phyloP scores from a whole-genome alignment of 1,284 basidiomycete genomes.

The Omphalotus olearius region DNA sequence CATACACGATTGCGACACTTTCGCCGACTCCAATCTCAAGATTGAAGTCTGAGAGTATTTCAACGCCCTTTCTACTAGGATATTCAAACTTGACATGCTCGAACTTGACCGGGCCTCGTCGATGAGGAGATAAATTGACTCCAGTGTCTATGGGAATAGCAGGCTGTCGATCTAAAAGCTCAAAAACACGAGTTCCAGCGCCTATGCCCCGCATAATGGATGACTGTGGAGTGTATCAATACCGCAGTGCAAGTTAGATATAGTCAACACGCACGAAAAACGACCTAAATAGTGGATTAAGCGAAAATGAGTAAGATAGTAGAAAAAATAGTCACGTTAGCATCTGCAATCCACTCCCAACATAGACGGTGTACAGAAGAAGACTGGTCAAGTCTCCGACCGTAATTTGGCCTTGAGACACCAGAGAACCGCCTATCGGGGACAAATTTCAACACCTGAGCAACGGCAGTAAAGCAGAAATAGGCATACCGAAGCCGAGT shows the following conservation, averaged over 20 bases:
- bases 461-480: not conserved
- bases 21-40: constrained; percentile 79
- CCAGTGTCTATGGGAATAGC: constrained; percentile 68
- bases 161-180: constrained; percentile 80
- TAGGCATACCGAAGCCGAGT: constrained; percentile 76
- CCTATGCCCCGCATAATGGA: constrained; percentile 91
- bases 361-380: constrained; percentile 90
- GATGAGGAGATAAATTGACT: constrained; percentile 43
- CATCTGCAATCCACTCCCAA: constrained; percentile 78
- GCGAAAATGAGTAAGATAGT: not conserved
- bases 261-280: constrained; percentile 46
- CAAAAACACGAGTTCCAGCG: constrained; percentile 90
- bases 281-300: constrained; percentile 30
- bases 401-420: constrained; percentile 82
- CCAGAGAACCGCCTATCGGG: constrained; percentile 77
- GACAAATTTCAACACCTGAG: not conserved
- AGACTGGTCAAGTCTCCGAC: constrained; percentile 90
- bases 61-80: constrained; percentile 75
- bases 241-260: not conserved
- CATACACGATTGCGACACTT: constrained; percentile 89
- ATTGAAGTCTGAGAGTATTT: constrained; percentile 76
- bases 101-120: constrained; percentile 71
- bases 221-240: constrained; percentile 36
- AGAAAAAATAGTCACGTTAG: constrained; percentile 48
- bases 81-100: constrained; percentile 84